A percentile compares a stretch with the other conserved stretches of the same genome.
Conservation (phyloP, 768 basidiomycete species). For the Rhizopogon roseolus region DNA sequence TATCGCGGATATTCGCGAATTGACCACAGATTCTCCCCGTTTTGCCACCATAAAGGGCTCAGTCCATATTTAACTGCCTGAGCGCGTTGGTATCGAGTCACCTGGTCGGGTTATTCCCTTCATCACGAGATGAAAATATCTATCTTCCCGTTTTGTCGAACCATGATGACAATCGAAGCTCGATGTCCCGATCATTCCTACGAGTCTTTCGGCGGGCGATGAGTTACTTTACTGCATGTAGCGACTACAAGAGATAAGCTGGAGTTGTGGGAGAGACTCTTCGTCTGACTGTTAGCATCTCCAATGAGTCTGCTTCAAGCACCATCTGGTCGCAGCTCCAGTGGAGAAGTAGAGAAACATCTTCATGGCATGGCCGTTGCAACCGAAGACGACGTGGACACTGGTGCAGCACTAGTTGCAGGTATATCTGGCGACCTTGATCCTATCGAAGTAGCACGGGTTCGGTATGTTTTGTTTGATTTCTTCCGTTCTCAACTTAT, state of each 20-base stretch:
- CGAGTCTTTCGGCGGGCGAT: neutral
- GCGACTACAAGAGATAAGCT: neutral
- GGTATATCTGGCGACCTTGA: slow-evolving; percentile 41
- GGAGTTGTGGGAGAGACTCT: neutral
- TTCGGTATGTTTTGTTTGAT: slow-evolving; percentile 35
- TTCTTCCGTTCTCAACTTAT: neutral
- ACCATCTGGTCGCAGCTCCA: neutral
- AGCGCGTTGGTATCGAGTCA: neutral
- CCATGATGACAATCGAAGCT: neutral
- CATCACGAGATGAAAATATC: neutral
- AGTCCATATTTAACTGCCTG: neutral
- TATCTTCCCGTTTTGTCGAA: neutral
- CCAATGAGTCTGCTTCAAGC: neutral
- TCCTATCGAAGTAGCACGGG: slow-evolving; percentile 43
- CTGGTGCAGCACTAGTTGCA: slow-evolving; percentile 53
- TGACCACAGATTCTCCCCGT: no score
- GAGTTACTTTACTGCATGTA: neutral
- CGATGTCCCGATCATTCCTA: no score
- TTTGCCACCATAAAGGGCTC: no score
- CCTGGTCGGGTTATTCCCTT: neutral
- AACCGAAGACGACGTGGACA: slow-evolving; percentile 51
- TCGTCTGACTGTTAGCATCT: neutral
- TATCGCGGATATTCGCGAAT: no score
- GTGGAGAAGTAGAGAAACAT: slow-evolving; percentile 5
- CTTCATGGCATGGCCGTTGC: slow-evolving; percentile 28